Conservation (phyloP, 2,329 filamentous ascomycete species). For the Penicillium freii region DNA sequence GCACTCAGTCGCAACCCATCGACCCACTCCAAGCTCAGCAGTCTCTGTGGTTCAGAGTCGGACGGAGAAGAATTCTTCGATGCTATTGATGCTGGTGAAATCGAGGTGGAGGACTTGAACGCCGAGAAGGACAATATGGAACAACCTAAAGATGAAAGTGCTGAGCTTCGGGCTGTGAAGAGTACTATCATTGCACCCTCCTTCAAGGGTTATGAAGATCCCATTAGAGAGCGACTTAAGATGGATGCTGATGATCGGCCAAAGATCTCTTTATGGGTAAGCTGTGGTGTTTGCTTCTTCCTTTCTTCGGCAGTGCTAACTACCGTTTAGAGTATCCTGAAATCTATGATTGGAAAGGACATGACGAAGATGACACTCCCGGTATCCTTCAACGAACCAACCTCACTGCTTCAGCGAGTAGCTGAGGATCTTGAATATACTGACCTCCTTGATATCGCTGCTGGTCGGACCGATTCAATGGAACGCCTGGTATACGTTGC, state of each 20-base stretch:
- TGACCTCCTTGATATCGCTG: slow-evolving; percentile 84
- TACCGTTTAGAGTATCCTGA: slow-evolving; percentile 73
- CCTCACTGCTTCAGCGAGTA: slow-evolving; percentile 88
- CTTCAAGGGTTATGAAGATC: slow-evolving; percentile 89
- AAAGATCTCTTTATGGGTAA: slow-evolving; percentile 93
- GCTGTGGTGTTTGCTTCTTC: slow-evolving; percentile 30
- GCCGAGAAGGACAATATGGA: slow-evolving; percentile 49
- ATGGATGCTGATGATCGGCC: slow-evolving; percentile 90
- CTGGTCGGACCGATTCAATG: slow-evolving; percentile 78
- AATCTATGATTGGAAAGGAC: slow-evolving; percentile 99
- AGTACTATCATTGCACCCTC: slow-evolving; percentile 68
- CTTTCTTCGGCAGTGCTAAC: slow-evolving; percentile 5
- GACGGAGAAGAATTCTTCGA: slow-evolving; percentile 96
- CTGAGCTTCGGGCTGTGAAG: slow-evolving; percentile 50
- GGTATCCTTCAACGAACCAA: slow-evolving; percentile 98
- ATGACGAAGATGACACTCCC: slow-evolving; percentile 99
- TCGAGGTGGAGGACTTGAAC: slow-evolving; percentile 65
- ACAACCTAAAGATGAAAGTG: slow-evolving; percentile 39
- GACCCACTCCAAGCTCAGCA: slow-evolving; percentile 66
- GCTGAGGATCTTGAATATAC: slow-evolving; percentile 98
- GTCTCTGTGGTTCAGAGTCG: slow-evolving; percentile 71
- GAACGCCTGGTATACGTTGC: slow-evolving; percentile 94
- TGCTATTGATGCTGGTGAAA: slow-evolving; percentile 87
- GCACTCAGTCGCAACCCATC: slow-evolving; percentile 60
- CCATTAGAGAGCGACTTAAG: slow-evolving; percentile 73